A percentile compares a stretch with the other conserved stretches of the same genome.
phyloP scores from a whole-genome alignment of 2,329 filamentous ascomycete genomes.

The Penicillium sp. region DNA sequence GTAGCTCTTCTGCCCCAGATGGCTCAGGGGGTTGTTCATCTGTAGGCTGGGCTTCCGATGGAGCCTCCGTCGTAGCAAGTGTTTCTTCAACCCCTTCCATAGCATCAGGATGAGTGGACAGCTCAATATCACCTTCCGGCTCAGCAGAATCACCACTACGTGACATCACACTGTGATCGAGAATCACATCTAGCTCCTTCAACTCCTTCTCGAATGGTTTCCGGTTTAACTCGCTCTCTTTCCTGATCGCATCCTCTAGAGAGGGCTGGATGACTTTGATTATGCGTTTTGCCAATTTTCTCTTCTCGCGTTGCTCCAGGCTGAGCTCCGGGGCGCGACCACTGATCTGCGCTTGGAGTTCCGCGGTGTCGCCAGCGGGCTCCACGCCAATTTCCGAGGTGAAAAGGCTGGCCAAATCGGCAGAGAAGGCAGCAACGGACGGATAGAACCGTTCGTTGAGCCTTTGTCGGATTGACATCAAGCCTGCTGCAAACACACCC shows the following conservation, averaged over 20 bases:
- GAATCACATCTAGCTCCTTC: conserved; percentile 69
- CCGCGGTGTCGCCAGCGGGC: conserved; percentile 45
- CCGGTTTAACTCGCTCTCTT: conserved; percentile 76
- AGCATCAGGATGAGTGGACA: conserved; percentile 28
- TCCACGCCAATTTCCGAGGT: conserved; percentile 54
- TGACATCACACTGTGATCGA: conserved; percentile 64
- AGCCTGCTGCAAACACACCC: conserved; percentile 53
- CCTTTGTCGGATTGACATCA: conserved; percentile 53
- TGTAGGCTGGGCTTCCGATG: conserved; percentile 5
- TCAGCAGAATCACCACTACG: conserved; percentile 48
- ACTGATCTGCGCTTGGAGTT: conserved; percentile 53
- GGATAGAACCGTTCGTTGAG: conserved; percentile 58
- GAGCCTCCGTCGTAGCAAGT: conserved; percentile 12
- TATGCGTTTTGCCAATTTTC: conserved; percentile 84
- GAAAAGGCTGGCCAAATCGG: conserved; percentile 57
- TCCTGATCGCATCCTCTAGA: conserved; percentile 70
- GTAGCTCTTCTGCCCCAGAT: conserved; percentile 10
- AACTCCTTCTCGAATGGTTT: conserved; percentile 68
- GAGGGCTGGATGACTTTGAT: conserved; percentile 76
- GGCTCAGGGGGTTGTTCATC: conserved; percentile 10
- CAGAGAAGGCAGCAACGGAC: conserved; percentile 60
- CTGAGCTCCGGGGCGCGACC: conserved; percentile 45
- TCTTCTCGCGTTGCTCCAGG: conserved; percentile 73
- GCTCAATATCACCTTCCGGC: conserved; percentile 39
- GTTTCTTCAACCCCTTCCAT: conserved; percentile 23